phyloP scores from a whole-genome alignment of 2,329 filamentous ascomycete genomes.

The Botrytis porri region DNA sequence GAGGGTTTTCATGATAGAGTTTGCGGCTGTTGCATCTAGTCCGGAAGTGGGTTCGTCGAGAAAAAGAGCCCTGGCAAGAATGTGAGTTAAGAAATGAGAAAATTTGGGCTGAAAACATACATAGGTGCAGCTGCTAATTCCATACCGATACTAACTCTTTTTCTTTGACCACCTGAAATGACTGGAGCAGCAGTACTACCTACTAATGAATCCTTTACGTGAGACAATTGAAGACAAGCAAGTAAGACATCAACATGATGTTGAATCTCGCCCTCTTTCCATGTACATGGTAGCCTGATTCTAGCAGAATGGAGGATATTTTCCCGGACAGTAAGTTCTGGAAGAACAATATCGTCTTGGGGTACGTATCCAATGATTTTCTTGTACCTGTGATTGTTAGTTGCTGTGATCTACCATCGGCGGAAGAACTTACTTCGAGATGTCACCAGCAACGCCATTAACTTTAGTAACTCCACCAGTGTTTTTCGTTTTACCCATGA shows the following conservation, averaged over 20 bases:
- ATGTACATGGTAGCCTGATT: conserved; percentile 51
- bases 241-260: conserved; percentile 56
- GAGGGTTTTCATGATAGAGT: conserved; percentile 60
- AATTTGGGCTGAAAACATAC: neutral
- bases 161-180: conserved; percentile 59
- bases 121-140: conserved; percentile 56
- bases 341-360: conserved; percentile 58
- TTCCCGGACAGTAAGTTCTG: conserved; percentile 59
- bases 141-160: conserved; percentile 61
- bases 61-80: conserved; percentile 47
- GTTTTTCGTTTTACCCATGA: conserved; percentile 56
- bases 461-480: conserved; percentile 52
- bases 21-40: conserved; percentile 61
- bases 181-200: conserved; percentile 59
- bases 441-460: conserved; percentile 41
- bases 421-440: conserved; percentile 29
- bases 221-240: conserved; percentile 46
- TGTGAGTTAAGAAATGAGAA: neutral
- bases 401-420: neutral
- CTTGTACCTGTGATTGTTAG: conserved; percentile 45
- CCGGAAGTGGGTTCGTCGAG: conserved; percentile 60
- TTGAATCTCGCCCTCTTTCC: conserved; percentile 49
- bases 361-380: conserved; percentile 61
- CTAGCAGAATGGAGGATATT: conserved; percentile 59
- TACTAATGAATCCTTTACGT: conserved; percentile 46